Base-by-base conservation (phyloP, 306 rosid genomes). In the Prunus kanzakura region DNA sequence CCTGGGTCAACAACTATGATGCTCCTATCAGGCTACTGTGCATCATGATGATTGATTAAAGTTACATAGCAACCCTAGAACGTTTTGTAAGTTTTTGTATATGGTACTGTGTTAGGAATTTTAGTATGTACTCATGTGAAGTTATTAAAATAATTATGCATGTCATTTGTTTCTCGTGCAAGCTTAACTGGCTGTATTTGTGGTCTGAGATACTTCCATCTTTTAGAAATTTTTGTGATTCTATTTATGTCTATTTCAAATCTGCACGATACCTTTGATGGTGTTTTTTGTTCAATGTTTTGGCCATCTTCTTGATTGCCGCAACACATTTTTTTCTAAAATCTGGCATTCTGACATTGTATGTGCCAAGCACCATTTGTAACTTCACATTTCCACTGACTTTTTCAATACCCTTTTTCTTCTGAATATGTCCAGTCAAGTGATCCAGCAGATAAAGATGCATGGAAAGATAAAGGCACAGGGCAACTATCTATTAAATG, bases 391-490 rank as follows among this genome's bases (percentile, higher is more conserved):
- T 10, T 67, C 60, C 57, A 18, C 67, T 50, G 72, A 75, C 19
- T 69, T 55, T 55, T 65, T 35, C 18, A 65, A 23, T 46, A 56
- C 66, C 56, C 25, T 61, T 20, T 64, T 65, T 47, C 64, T 73
- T 38, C n/a, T 8, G 50, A 58, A 46, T 69, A 52, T 80, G 76
- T 82, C 62, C 85, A 96, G 99, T 91, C 99, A 81, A 87, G 76
- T 78, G 98, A 96, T 81, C 93, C 96, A 41, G 87, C 78, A 0
- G 99, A 89, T 72, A 84, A 82, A 81, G 95, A 91, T 86, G 88
- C 72, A 64, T 96, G 99, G 99, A 92, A 92, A 87, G 97, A 96
- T 73, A 96, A 82, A 79, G 99, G 99, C 82, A 87, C 89, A 75
- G 98, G 99, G 43, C 84, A 88, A 64, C 91, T 96, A 80, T 91